These are phyloP conservation scores for Eimeria praecox DNA, from an alignment of 169 alveolate species.

Conservation along the genomic window DNA sequence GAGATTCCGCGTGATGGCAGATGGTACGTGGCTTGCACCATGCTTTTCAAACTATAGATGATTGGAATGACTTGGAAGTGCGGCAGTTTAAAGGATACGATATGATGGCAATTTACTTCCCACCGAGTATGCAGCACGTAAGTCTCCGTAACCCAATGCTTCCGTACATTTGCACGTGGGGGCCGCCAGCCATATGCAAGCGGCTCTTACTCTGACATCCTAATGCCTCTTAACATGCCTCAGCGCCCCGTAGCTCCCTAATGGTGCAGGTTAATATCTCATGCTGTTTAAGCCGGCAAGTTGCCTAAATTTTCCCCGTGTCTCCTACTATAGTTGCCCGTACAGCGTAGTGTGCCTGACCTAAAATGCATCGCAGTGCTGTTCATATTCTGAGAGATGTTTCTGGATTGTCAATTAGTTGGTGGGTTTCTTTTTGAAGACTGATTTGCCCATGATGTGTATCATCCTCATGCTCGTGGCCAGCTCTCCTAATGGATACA, in stretches of 20 bases:
- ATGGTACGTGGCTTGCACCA: neutral
- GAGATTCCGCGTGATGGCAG: neutral
- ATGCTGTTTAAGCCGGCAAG: constrained; percentile 49
- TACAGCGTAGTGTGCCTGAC: neutral
- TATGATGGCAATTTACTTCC: neutral
- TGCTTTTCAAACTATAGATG: neutral
- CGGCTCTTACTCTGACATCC: neutral
- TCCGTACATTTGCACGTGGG: neutral
- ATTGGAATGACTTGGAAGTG: neutral
- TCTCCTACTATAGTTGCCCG: neutral
- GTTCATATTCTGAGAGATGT: neutral
- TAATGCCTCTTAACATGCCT: neutral
- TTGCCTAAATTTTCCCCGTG: neutral
- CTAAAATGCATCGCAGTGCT: neutral
- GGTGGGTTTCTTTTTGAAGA: neutral
- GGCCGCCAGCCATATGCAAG: neutral
- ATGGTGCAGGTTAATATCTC: neutral
- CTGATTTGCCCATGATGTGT: neutral
- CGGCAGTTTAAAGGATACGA: neutral
- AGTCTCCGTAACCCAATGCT: neutral
- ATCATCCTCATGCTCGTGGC: neutral
- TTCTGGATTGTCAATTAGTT: neutral
- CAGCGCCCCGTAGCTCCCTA: neutral
- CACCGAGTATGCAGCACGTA: constrained; percentile 34
- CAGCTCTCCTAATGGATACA: neutral